Conservation (phyloP, 2,329 filamentous ascomycete species). For the Colletotrichum gloeosporioides region DNA sequence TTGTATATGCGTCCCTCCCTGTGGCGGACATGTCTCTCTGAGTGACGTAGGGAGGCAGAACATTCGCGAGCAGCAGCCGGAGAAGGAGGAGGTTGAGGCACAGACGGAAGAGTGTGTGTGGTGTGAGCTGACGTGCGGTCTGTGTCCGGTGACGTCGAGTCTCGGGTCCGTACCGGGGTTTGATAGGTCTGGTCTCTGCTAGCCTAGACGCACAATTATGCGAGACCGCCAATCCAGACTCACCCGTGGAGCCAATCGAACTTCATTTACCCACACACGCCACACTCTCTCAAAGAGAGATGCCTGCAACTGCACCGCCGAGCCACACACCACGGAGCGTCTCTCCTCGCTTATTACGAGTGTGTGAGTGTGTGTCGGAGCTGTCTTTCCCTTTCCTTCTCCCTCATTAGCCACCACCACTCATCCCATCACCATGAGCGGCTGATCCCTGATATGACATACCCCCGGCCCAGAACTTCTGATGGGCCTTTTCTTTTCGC, state of each 20-base stretch:
- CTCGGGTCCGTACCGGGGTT: conserved; percentile 1
- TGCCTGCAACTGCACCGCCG: not conserved
- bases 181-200: conserved; percentile 8
- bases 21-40: not conserved
- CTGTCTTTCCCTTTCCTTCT: not conserved
- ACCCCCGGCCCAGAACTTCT: not conserved
- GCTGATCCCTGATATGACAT: not conserved
- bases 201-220: not conserved
- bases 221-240: conserved; percentile 11
- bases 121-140: conserved; percentile 15
- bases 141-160: conserved; percentile 15
- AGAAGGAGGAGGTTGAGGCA: not conserved
- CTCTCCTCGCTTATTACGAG: not conserved
- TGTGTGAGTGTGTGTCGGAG: not conserved
- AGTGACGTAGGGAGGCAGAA: not conserved
- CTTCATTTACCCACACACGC: not conserved
- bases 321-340: not conserved
- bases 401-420: not conserved
- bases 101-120: not conserved
- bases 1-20: not conserved
- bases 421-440: not conserved
- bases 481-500: not conserved
- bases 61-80: not conserved
- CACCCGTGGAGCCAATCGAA: not conserved
- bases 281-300: not conserved